Evolutionary conservation across 108 stramenopile genomes (phyloP).

Genomic region (Skeletonema potamos): DNA sequence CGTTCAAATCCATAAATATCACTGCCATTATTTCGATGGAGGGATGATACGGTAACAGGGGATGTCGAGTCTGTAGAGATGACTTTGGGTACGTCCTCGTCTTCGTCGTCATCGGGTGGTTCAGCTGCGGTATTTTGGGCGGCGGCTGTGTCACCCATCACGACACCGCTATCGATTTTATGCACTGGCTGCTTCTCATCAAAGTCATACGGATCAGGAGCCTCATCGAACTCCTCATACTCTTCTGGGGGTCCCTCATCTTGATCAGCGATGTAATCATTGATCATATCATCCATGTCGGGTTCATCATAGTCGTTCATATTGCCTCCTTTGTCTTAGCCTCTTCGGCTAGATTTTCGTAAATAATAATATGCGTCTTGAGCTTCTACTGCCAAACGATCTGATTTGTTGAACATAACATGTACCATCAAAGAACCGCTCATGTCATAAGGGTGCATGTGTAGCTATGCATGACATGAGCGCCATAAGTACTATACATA

Average conservation of each 20-base stretch:
- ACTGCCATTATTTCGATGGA: neutral
- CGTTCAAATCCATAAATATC: slow-evolving; percentile 37
- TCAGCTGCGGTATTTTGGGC: neutral
- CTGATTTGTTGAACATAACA: too few relatives aligned
- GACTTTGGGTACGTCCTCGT: neutral
- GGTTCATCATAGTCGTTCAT: slow-evolving; percentile 28
- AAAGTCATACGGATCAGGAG: neutral
- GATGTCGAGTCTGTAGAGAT: slow-evolving; percentile 6
- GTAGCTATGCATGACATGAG: too few relatives aligned
- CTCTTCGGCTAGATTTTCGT: neutral
- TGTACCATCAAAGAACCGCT: too few relatives aligned
- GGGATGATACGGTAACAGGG: neutral
- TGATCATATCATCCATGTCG: slow-evolving; percentile 58
- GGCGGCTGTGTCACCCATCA: neutral
- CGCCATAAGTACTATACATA: too few relatives aligned
- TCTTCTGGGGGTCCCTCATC: slow-evolving; percentile 33
- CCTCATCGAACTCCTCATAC: neutral
- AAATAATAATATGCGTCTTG: neutral
- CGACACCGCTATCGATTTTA: neutral
- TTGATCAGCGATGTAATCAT: slow-evolving; percentile 54
- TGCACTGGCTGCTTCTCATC: neutral
- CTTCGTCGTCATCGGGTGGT: neutral
- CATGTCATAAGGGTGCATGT: too few relatives aligned
- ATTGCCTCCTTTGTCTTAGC: neutral
- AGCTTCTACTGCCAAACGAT: too few relatives aligned